Evolutionary conservation across 352 stramenopile genomes (phyloP), one percentile per base, ranked within the genome.

Genomic region (Hyaloperonospora brassicae): DNA sequence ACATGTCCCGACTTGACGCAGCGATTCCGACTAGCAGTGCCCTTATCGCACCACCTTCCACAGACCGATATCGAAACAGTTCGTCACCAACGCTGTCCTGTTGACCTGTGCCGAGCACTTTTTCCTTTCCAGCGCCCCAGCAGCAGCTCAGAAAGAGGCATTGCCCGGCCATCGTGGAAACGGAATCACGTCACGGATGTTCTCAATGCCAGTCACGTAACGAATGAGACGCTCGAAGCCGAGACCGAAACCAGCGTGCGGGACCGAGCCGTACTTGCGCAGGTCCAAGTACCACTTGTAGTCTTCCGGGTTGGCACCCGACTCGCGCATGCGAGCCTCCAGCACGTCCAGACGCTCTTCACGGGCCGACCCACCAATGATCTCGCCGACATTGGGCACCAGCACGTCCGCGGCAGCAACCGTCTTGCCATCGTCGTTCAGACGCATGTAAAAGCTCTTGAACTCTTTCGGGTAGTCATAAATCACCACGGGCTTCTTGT

Each of bases 381-480:
- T 89, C 72, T 99, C 97, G 25, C 87, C 81, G 27, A 99, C 90
- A 47, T 96, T 87, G 12, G 97, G 97, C 53, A 98, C 95, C 17
- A 99, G 76, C 50, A 99, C 76, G 67, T 99, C 97, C 59, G 97
- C 97, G 11, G 95, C 95, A 50, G 95, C 96, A 17, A 99, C 97
- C 2, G 95, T 98, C 73, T 98, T 90, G 47, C 85, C 87, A 61
- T 97, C 92, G 45, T 98, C 93, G 70, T 99, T 99, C 57, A 98
- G 76, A 46, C 96, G 84, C 97, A 99, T 99, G 83, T 99, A 99
- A 64, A 99, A 99, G 41, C 96, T 96, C 84, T 99, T 99, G 67
- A 98, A 98, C 44, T 87, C 81, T 64, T 97, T 97, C 6, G 97
- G 97, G 80, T 99, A 99, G 69, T 99, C 87, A 63, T 96, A 98